Conservation (phyloP, 768 basidiomycete species). For the Mycena maculata region DNA sequence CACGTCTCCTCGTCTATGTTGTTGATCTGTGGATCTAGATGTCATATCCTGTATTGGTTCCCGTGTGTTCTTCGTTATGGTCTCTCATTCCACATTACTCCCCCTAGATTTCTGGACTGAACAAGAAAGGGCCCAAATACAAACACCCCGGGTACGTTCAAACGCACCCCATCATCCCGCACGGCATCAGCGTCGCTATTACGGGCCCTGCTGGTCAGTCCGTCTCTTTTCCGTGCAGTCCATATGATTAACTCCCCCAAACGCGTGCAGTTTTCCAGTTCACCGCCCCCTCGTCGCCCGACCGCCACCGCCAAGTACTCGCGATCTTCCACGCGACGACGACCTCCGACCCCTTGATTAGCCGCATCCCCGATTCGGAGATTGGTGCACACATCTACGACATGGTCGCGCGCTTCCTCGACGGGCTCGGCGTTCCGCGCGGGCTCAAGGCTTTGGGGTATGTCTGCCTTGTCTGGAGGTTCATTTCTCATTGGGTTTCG, state of each 20-base stretch:
- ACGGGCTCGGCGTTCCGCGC: conserved; percentile 85
- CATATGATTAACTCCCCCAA: conserved; percentile 4
- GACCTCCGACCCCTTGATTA: conserved; percentile 74
- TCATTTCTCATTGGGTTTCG: background rate
- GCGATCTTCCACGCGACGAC: conserved; percentile 82
- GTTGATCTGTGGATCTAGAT: conserved; percentile 20
- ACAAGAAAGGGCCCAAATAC: conserved; percentile 94
- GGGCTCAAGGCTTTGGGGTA: conserved; percentile 85
- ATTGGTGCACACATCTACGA: conserved; percentile 85
- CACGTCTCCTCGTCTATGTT: background rate
- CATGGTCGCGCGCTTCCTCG: conserved; percentile 89
- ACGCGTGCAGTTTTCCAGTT: conserved; percentile 83
- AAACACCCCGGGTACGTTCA: conserved; percentile 90
- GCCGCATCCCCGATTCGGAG: conserved; percentile 80
- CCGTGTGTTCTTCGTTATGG: background rate
- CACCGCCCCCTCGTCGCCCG: conserved; percentile 93
- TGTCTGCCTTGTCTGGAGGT: conserved; percentile 26
- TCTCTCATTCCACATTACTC: background rate
- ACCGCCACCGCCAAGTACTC: conserved; percentile 89
- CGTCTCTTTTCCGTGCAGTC: conserved; percentile 24
- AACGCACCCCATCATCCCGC: conserved; percentile 92
- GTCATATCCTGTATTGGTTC: conserved; percentile 29
- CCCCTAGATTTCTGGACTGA: conserved; percentile 86
- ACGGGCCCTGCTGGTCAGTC: conserved; percentile 84
- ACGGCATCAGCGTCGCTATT: conserved; percentile 91